Evolutionary conservation across 1,139 yeast species (phyloP), one percentile per base, ranked within the genome.

Genomic region (Hansenula lynferdii): DNA sequence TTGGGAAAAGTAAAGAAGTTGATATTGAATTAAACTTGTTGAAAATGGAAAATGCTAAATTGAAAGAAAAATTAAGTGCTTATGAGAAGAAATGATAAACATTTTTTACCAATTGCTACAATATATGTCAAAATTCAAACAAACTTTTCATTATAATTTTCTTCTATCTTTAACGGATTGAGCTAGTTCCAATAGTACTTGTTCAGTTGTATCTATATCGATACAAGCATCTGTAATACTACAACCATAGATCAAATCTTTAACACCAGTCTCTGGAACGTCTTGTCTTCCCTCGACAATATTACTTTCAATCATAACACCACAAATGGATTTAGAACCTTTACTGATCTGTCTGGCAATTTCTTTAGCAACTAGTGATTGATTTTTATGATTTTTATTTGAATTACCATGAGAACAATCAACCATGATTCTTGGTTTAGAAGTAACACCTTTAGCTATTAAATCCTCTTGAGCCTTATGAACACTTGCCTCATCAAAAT

Each of bases 361-460:
- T 38, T 69, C 76, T 17, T 77, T 74, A 17, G 95, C 89, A n/a
- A 90, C 98, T 61, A 75, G 77, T 35, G 97, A 97, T 69, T 92
- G 98, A 66, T 92, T 92, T 57, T 74, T 77, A 74, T 80, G 90
- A 65, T 92, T 81, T 63, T 92, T 92, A 58, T 72, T 77, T 35
- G 97, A 86, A 70, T 92, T 92, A 47, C 96, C 98, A 60, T 92
- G 98, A 30, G 97, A 89, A 61, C 97, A 92, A 65, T 92, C 98
- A 46, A 92, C 81, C 97, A 92, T 92, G 58, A 92, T 85, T 63
- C 94, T 76, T 54, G 84, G 79, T 16, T 62, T 64, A 15, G 65
- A 68, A 25, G 67, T 65, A 25, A 75, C 62, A 23, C 80, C 66
- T 35, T 77, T 75, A 23, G 85, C 74, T 52, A 78, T 76, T 48